Evolutionary conservation across 768 basidiomycete species (phyloP), one percentile per base, ranked within the genome.

Genomic region (Pluteus cervinus): DNA sequence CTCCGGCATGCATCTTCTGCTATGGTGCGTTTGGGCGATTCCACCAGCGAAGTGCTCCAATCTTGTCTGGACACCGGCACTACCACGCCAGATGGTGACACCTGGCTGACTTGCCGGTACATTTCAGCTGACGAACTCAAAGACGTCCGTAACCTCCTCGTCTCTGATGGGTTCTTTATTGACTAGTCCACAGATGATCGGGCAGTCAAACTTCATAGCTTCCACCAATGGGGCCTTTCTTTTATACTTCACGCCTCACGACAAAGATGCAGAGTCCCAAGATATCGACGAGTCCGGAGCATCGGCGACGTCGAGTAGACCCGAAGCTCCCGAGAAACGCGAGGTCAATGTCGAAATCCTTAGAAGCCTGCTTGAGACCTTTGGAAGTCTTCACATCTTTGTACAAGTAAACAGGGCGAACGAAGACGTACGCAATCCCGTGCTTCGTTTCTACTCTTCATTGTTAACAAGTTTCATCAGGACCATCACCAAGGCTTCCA

Each of bases 201-300:
- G 80, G 3, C 56, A 63, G 31, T 76, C 79, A 5, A 39, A 56
- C 1, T 73, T 74, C 43, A 54, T 82, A 21, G 63, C 67, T 11
- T 66, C 63, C 33, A 71, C 68, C 22, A 72, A 81, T 37, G 77
- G 71, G 16, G 49, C 57, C 3, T 77, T 86, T 39, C 58, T 55
- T 28, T 54, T 85, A 4, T 58, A 63, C 9, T 69, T 73, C n/a
- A 62, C 61, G 50, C 18, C 34, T 40, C 35, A 42, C 15, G 37
- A 40, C 20, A 36, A 48, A 7, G 44, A 38, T 29, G 37, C 35
- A 16, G 45, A 45, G 20, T 8, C 33, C 14, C 33, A 33, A 26
- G 33, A 46, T 24, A 24, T 40, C 17, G 30, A 40, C 17, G 42
- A 50, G 26, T 14, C 26, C 9, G 26, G 26, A 28, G 26, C 9